phyloP scores from a whole-genome alignment of 2,329 filamentous ascomycete species.

The Ophiostoma sp. region DNA sequence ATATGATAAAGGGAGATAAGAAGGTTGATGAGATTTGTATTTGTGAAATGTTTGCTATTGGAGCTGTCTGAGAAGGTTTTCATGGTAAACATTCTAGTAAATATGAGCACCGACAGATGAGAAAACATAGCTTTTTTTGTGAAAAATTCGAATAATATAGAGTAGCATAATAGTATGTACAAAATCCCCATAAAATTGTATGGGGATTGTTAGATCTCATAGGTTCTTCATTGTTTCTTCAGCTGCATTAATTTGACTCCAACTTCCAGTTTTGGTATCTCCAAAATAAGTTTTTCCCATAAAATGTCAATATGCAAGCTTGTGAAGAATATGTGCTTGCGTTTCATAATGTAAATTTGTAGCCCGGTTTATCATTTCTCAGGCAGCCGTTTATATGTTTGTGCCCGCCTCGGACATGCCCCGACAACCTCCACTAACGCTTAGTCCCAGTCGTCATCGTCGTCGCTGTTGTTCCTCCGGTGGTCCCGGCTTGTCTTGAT shows the following conservation, averaged over 20 bases:
- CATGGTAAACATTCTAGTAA: too few relatives aligned
- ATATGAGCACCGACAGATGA: background rate
- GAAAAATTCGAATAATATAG: background rate
- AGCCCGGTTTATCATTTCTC: background rate
- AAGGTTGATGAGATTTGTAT: background rate
- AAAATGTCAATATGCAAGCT: too few relatives aligned
- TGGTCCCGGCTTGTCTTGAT: slow-evolving; percentile 31
- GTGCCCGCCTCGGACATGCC: background rate
- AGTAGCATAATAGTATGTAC: background rate
- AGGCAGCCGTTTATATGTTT: background rate
- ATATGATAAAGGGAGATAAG: background rate
- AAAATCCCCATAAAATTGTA: background rate
- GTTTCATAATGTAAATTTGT: background rate
- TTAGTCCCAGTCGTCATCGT: slow-evolving; percentile 39
- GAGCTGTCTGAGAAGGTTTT: background rate
- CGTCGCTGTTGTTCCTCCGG: slow-evolving; percentile 34
- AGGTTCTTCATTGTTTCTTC: background rate
- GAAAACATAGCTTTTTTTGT: background rate
- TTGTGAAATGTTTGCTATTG: background rate
- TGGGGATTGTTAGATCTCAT: background rate
- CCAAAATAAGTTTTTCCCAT: background rate
- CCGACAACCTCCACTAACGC: background rate
- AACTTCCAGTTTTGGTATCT: background rate
- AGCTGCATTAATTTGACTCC: background rate
- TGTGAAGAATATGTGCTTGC: background rate